Evolutionary conservation across 306 rosid species (phyloP).

Genomic region (Cucurbita pepo): DNA sequence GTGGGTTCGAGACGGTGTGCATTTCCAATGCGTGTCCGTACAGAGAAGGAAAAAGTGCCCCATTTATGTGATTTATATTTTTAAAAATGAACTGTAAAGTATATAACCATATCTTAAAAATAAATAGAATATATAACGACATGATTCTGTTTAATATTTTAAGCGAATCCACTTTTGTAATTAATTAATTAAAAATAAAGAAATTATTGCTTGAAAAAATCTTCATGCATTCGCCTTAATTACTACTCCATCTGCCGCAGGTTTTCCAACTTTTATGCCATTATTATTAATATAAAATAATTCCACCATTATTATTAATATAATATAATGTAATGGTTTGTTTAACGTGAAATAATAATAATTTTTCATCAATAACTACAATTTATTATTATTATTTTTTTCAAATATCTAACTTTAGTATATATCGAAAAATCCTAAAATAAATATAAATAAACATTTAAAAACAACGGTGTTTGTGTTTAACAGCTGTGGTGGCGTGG

Average conservation of each 20-base stretch:
- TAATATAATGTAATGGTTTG: neutral
- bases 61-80: neutral
- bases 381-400: too few relatives aligned
- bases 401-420: too few relatives aligned
- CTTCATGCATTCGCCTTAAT: neutral
- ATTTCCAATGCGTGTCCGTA: conserved; percentile 1
- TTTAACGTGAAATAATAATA: too few relatives aligned
- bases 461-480: too few relatives aligned
- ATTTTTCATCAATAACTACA: too few relatives aligned
- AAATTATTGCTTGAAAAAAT: neutral
- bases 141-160: neutral
- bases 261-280: too few relatives aligned
- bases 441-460: too few relatives aligned
- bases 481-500: too few relatives aligned
- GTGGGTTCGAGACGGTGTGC: neutral
- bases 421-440: too few relatives aligned
- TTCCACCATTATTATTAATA: neutral
- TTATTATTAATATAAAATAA: neutral
- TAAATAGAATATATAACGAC: neutral
- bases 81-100: neutral
- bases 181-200: neutral
- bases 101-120: neutral
- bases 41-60: neutral
- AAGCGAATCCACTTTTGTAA: neutral
- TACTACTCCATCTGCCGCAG: too few relatives aligned